Conservation (phyloP, 2,329 filamentous ascomycete genomes). For the Claviceps fusiformis region DNA sequence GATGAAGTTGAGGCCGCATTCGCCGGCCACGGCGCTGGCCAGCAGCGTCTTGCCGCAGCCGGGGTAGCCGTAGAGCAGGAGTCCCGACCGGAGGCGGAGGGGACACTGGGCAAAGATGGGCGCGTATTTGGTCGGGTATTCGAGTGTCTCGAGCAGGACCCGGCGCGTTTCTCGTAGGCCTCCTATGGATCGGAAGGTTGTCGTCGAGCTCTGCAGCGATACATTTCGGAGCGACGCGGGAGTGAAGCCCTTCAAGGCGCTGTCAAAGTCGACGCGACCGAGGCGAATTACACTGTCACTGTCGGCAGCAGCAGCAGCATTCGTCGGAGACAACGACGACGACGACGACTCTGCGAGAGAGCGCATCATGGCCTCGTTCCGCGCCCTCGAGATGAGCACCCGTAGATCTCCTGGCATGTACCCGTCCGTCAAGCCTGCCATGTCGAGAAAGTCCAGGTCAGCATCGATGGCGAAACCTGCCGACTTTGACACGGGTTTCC, state of each 20-base stretch:
- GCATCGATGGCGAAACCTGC: slow-evolving; percentile 61
- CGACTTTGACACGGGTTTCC: slow-evolving; percentile 18
- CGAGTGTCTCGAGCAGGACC: slow-evolving; percentile 84
- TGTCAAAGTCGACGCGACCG: slow-evolving; percentile 62
- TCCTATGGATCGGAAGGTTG: slow-evolving; percentile 84
- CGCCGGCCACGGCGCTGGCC: slow-evolving; percentile 90
- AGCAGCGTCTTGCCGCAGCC: slow-evolving; percentile 95
- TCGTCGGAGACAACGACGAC: slow-evolving; percentile 1
- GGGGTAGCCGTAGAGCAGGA: slow-evolving; percentile 87
- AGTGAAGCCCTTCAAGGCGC: slow-evolving; percentile 81
- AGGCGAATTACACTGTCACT: slow-evolving; percentile 43
- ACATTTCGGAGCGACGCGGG: slow-evolving; percentile 91
- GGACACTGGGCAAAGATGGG: slow-evolving; percentile 96
- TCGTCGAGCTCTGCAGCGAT: slow-evolving; percentile 82
- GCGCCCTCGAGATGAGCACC: slow-evolving; percentile 71
- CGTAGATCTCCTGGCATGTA: slow-evolving; percentile 95
- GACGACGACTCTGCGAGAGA: slow-evolving; percentile 40
- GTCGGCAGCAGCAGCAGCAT: slow-evolving; percentile 22
- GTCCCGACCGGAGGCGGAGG: slow-evolving; percentile 79
- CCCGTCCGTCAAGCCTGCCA: slow-evolving; percentile 87
- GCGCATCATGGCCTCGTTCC: slow-evolving; percentile 85
- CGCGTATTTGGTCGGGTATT: slow-evolving; percentile 95
- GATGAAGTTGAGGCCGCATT: slow-evolving; percentile 97
- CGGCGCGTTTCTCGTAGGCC: slow-evolving; percentile 76
- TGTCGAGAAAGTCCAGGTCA: slow-evolving; percentile 77